These are phyloP conservation scores for Galerina marginata DNA, from an alignment of 768 basidiomycete species.

Conservation along the genomic window DNA sequence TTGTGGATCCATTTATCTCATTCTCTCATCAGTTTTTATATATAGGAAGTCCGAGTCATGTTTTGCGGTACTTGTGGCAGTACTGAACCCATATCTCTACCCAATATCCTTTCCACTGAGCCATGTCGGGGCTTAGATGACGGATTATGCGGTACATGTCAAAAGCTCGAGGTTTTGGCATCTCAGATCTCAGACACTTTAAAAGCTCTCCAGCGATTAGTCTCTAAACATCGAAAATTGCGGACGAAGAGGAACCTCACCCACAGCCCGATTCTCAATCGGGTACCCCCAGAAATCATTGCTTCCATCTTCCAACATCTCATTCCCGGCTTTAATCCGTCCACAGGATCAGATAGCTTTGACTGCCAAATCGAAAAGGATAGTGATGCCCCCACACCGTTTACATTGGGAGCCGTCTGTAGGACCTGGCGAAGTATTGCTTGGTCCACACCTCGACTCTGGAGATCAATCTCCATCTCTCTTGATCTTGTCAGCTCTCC, in stretches of 20 bases:
- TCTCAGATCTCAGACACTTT: not conserved
- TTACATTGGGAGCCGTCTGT: slow-evolving; percentile 10
- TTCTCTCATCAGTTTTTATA: too few species aligned
- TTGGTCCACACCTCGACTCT: slow-evolving; percentile 11
- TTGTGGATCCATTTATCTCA: too few species aligned
- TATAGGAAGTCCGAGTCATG: too few species aligned
- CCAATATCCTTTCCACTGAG: too few species aligned
- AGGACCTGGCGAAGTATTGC: slow-evolving; percentile 12
- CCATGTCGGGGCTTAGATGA: too few species aligned
- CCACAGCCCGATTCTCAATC: slow-evolving; percentile 6
- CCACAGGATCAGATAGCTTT: not conserved
- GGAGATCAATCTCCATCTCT: not conserved
- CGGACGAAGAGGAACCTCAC: not conserved
- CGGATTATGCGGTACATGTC: too few species aligned
- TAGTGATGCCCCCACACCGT: too few species aligned
- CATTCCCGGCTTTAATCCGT: not conserved
- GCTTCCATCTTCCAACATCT: slow-evolving; percentile 9
- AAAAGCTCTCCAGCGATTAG: not conserved
- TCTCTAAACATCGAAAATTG: not conserved
- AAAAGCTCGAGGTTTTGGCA: not conserved
- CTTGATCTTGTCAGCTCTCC: not conserved
- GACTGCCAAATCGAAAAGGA: not conserved
- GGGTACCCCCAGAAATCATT: slow-evolving; percentile 11
- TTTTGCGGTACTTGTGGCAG: too few species aligned
- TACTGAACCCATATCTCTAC: too few species aligned